Percentiles rank a stretch among this genome's conserved stretches.
phyloP scores from a whole-genome alignment of 2,329 filamentous ascomycete species.

The Plenodomus lindquistii region DNA sequence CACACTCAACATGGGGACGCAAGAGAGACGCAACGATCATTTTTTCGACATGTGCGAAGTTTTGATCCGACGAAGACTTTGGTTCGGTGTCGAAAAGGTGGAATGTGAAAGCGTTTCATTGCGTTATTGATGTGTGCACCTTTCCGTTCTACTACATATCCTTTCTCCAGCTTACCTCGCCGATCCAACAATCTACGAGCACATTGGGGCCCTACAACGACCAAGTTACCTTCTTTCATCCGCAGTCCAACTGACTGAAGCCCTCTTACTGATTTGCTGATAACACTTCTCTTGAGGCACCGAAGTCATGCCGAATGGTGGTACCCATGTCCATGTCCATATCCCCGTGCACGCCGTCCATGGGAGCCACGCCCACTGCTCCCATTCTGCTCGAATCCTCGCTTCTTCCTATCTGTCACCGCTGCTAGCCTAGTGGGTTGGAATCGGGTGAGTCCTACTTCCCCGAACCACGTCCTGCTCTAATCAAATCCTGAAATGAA shows the following conservation, averaged over 20 bases:
- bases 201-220: too few relatives aligned
- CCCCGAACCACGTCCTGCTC: conserved; percentile 36
- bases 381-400: too few relatives aligned
- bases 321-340: too few relatives aligned
- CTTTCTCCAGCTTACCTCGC: background rate
- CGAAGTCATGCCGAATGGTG: too few relatives aligned
- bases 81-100: too few relatives aligned
- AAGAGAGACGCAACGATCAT: too few relatives aligned
- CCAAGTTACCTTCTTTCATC: background rate
- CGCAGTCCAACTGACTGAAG: too few relatives aligned
- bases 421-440: conserved; percentile 13
- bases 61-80: too few relatives aligned
- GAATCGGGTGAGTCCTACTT: conserved; percentile 27
- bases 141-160: background rate
- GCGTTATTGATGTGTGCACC: conserved; percentile 3
- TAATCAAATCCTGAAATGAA: conserved; percentile 61
- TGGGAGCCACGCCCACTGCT: too few relatives aligned
- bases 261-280: background rate
- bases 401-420: background rate
- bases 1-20: background rate
- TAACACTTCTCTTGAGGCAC: too few relatives aligned
- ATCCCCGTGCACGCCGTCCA: too few relatives aligned
- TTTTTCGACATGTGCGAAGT: too few relatives aligned
- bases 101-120: conserved; percentile 1
- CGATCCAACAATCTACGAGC: conserved; percentile 1